Base-by-base conservation (phyloP, 257 asterid genomes). In the Solanum chaucha region DNA sequence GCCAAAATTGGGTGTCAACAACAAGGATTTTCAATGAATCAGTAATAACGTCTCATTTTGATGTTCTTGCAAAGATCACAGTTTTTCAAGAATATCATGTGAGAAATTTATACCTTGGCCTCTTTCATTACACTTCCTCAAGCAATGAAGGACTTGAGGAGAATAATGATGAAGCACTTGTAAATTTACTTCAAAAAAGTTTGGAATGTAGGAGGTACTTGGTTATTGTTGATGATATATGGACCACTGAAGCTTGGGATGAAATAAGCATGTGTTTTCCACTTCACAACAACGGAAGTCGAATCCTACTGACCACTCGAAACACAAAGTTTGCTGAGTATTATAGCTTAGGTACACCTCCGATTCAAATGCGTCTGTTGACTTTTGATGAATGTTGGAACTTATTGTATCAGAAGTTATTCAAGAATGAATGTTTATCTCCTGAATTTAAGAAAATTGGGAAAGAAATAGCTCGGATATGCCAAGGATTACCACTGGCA, bases 211-310 rank as follows among this genome's bases (percentile, higher is more conserved):
- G 46, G 48, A 83, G 75, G 46, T 89, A 86, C 24, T 86, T 86
- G 26, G 70, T 89, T 11, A 70, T 89, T 9, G 36, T 89, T 77
- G 89, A 89, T 64, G 86, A 86, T 51, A 36, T 89, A 41, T 86
- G 89, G 89, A 44, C 51, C 51, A 44, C 15, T 44, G 15, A 11
- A 44, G 5, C 51, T 11, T 44, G 51, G 51, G 51, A 44, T 44
- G 51, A 11, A 44, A 11, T 44, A 44, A 44, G 2, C 5, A 44
- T 44, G 51, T 44, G 51, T 44, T 44, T 44, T 11, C 15, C 51
- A 44, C 51, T 44, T 44, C 15, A 44, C 15, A 44, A 44, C 51
- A 44, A 44, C 51, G 51, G 5, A 44, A 44, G 15, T 3, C 51
- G 5, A 44, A 44, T 44, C 15, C 51, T 44, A 44, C 4, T 11